Base-by-base conservation (phyloP, 257 asterid species). In the Salvia hispanica region DNA sequence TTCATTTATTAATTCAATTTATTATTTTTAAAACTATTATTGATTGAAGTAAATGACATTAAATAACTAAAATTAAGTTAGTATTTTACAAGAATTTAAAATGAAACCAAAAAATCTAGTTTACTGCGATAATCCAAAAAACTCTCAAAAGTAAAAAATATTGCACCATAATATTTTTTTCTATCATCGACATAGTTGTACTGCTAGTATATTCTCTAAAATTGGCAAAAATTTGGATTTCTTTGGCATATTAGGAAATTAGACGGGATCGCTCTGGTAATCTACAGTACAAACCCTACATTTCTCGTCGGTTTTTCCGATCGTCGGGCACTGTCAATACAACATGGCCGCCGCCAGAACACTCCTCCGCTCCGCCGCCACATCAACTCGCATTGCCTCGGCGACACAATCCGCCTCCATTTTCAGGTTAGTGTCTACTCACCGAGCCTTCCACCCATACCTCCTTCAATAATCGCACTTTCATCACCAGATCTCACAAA, bases 271-370 rank as follows among this genome's bases (percentile, higher is more conserved):
- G 37, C 39, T 54, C 9, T 45, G 50, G 12, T 13, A 45, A 37
- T 15, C 44, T 13, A 58, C 5, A 43, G 44, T 13, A 58, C 5
- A 43, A 56, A 13, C 73, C 66, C 74, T 69, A 34, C 18, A 13
- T 45, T 28, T 10, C 50, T 34, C 60, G 14, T 18, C 58, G 65
- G 33, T 57, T 44, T 45, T 9, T 69, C 5, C 14, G 28, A 57
- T 36, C 48, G 10, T 18, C 10, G 3, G 16, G 11, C 61, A 3
- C 45, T 21, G 59, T 57, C 48, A 11, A 11, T 7, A 11, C 62
- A 37, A 18, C 68, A 70, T 70, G 74, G 34, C 67, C 28, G 66
- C 74, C 66, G 74, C 73, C 66, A 69, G 74, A 69, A 31, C 73
- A 57, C 7, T 43, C 40, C 25, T 69, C 31, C 67, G 67, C 14